A percentile compares a stretch with the other conserved stretches of the same genome.
These are phyloP conservation scores for Grigorovia yakushimaensis DNA, from an alignment of 805 yeast genomes.

Conservation along the genomic window DNA sequence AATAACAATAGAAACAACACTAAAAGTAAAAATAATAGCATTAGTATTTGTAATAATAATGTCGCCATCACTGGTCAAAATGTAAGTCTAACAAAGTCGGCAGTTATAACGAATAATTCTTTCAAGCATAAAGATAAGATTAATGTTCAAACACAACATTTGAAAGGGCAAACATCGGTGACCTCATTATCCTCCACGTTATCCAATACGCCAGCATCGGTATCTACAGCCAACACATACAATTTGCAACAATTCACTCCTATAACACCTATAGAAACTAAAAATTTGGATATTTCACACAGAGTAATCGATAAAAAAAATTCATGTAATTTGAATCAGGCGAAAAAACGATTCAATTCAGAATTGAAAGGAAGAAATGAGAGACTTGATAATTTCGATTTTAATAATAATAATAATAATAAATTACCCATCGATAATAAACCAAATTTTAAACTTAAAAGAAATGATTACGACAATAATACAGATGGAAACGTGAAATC, in stretches of 20 bases:
- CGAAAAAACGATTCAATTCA: too few relatives aligned
- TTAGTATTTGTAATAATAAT: too few relatives aligned
- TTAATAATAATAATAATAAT: too few relatives aligned
- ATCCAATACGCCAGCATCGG: slow-evolving; percentile 21
- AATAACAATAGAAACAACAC: too few relatives aligned
- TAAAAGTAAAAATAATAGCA: too few relatives aligned
- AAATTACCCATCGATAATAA: too few relatives aligned
- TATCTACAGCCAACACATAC: slow-evolving; percentile 15
- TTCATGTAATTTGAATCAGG: slow-evolving; percentile 1
- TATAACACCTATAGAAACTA: slow-evolving; percentile 15
- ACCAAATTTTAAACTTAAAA: too few relatives aligned
- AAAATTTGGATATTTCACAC: slow-evolving; percentile 5
- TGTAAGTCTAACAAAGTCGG: too few relatives aligned
- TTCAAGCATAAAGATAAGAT: not conserved
- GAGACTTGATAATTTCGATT: too few relatives aligned
- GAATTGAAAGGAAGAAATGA: too few relatives aligned
- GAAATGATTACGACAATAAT: not conserved
- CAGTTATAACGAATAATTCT: too few relatives aligned
- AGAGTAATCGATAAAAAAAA: slow-evolving; percentile 3
- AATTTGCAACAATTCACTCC: slow-evolving; percentile 14
- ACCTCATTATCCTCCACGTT: slow-evolving; percentile 20
- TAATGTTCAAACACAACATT: slow-evolving; percentile 15
- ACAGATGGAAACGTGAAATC: slow-evolving; percentile 5
- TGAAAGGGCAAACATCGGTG: slow-evolving; percentile 19
- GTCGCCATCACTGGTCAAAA: too few relatives aligned